These are phyloP conservation scores for Tetrapyrgos nigripes DNA, from an alignment of 1,284 basidiomycete species.

Conservation along the genomic window DNA sequence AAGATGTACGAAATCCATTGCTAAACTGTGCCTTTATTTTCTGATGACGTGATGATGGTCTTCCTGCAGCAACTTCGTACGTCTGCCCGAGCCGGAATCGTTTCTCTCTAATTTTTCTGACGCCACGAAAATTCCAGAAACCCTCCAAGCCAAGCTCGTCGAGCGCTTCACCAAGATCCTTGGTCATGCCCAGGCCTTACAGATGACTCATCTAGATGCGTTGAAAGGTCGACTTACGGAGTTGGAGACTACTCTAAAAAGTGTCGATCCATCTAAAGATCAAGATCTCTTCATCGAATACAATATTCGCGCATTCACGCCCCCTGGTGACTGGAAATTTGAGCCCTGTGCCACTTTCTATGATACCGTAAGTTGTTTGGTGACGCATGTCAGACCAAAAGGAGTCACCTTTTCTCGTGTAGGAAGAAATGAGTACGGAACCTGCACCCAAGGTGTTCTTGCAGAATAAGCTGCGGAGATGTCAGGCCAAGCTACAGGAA, in stretches of 20 bases:
- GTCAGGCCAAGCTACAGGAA: constrained; percentile 65
- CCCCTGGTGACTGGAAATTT: constrained; percentile 72
- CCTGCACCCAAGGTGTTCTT: constrained; percentile 74
- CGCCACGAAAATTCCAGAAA: constrained; percentile 49
- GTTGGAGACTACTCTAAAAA: constrained; percentile 53
- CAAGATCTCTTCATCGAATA: constrained; percentile 75
- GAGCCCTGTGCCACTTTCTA: constrained; percentile 80
- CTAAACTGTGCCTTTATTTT: constrained; percentile 9
- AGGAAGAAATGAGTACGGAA: constrained; percentile 72
- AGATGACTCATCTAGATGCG: constrained; percentile 61
- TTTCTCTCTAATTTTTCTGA: neutral
- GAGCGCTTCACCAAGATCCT: constrained; percentile 59
- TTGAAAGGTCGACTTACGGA: constrained; percentile 54
- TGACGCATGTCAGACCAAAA: neutral
- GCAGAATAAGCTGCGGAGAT: constrained; percentile 76
- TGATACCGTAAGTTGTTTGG: constrained; percentile 61
- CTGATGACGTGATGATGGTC: constrained; percentile 16
- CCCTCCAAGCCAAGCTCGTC: constrained; percentile 67
- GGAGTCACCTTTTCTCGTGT: no score
- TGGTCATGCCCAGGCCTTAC: constrained; percentile 61
- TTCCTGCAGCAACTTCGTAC: constrained; percentile 67
- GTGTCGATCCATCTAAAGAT: constrained; percentile 63
- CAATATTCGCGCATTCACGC: constrained; percentile 69
- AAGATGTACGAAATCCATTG: constrained; percentile 62
- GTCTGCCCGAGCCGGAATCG: constrained; percentile 28